A percentile compares a stretch with the other conserved stretches of the same genome.
phyloP scores from a whole-genome alignment of 73 alveolate species.

The Tetrahymena elliotti region DNA sequence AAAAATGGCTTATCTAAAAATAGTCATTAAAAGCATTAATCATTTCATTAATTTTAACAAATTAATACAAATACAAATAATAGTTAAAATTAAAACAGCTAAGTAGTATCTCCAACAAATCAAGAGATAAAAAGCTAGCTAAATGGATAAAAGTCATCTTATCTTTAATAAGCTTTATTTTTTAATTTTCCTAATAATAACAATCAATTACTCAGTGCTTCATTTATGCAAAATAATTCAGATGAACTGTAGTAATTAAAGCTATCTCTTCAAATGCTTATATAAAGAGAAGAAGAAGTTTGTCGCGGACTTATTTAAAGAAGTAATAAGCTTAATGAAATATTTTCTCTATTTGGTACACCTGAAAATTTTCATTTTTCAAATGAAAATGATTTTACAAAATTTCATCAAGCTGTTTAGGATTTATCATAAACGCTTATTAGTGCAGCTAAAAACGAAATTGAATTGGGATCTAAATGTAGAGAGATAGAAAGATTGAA shows the following conservation, averaged over 20 bases:
- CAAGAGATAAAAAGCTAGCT: background rate
- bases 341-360: background rate
- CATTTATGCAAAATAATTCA: background rate
- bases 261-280: background rate
- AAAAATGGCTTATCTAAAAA: background rate
- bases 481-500: constrained; percentile 35
- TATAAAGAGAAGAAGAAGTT: background rate
- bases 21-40: background rate
- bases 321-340: background rate
- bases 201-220: background rate
- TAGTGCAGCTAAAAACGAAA: constrained; percentile 38
- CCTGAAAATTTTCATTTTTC: background rate
- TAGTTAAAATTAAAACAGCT: no score
- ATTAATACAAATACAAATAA: background rate
- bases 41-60: background rate
- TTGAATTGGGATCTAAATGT: constrained; percentile 31
- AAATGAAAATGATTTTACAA: constrained; percentile 11
- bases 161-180: background rate
- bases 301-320: background rate
- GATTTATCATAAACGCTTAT: constrained; percentile 8
- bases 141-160: background rate
- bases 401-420: constrained; percentile 7
- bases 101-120: background rate
- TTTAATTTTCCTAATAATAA: background rate
- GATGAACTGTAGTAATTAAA: background rate